Conservation (phyloP, 2,329 filamentous ascomycete genomes). For the Sarocladiaceae sp. region DNA sequence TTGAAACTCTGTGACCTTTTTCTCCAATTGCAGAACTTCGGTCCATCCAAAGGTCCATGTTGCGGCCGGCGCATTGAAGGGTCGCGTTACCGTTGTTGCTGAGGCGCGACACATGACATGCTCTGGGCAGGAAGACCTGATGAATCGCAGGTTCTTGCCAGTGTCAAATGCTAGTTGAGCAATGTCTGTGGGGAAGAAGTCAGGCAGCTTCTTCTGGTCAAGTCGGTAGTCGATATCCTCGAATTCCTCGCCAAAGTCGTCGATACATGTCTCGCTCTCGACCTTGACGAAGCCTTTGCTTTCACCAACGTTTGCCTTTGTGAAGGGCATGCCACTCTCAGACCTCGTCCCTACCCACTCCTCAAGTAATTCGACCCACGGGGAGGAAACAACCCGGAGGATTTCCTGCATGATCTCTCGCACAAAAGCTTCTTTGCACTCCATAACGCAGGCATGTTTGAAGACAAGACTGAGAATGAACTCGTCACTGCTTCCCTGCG, state of each 20-base stretch:
- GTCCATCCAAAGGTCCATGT: slow-evolving; percentile 69
- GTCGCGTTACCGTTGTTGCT: slow-evolving; percentile 36
- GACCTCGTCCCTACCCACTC: slow-evolving; percentile 68
- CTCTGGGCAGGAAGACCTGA: slow-evolving; percentile 62
- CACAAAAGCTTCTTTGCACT: slow-evolving; percentile 56
- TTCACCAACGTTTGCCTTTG: slow-evolving; percentile 36
- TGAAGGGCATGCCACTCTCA: slow-evolving; percentile 49
- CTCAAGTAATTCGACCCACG: slow-evolving; percentile 62
- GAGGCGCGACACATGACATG: slow-evolving; percentile 56
- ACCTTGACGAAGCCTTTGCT: slow-evolving; percentile 56
- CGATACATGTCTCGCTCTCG: slow-evolving; percentile 45
- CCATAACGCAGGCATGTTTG: slow-evolving; percentile 53
- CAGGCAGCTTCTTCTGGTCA: slow-evolving; percentile 59
- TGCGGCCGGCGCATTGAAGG: slow-evolving; percentile 45
- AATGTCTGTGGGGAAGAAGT: slow-evolving; percentile 65
- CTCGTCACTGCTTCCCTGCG: slow-evolving; percentile 45
- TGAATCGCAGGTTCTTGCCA: slow-evolving; percentile 67
- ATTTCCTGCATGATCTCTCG: slow-evolving; percentile 62
- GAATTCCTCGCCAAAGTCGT: slow-evolving; percentile 53
- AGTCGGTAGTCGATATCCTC: slow-evolving; percentile 57
- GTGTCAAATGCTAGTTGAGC: slow-evolving; percentile 70
- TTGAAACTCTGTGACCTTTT: slow-evolving; percentile 41
- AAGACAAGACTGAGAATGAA: slow-evolving; percentile 57
- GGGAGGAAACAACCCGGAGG: slow-evolving; percentile 53
- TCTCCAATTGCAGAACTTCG: slow-evolving; percentile 58